A percentile compares a stretch with the other conserved stretches of the same genome.
Conservation (phyloP, 805 yeast genomes). For the Candida vaughaniae region DNA sequence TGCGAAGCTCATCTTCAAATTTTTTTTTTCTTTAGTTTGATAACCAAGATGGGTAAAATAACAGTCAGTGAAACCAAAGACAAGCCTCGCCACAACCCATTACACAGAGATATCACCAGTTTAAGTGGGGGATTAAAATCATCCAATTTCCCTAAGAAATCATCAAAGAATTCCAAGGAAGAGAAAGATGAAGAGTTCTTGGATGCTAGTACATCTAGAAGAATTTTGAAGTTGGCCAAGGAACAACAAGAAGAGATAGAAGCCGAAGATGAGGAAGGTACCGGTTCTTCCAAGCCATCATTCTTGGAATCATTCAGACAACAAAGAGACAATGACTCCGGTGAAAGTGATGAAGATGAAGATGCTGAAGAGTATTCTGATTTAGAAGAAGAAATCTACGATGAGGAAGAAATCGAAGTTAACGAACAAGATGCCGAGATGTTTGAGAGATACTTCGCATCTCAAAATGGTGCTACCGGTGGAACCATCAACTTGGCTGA, state of each 20-base stretch:
- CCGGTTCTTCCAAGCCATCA: slow-evolving; percentile 16
- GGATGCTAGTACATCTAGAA: slow-evolving; percentile 81
- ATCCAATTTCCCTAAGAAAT: slow-evolving; percentile 27
- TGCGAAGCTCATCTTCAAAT: not conserved
- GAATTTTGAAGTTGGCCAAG: slow-evolving; percentile 82
- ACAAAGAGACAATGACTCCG: slow-evolving; percentile 21
- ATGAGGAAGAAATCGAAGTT: slow-evolving; percentile 62
- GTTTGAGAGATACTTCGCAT: slow-evolving; percentile 67
- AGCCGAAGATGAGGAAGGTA: slow-evolving; percentile 40
- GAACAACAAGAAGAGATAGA: slow-evolving; percentile 92
- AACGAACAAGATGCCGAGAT: slow-evolving; percentile 82
- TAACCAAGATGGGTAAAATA: slow-evolving; percentile 60
- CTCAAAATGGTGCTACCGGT: slow-evolving; percentile 19
- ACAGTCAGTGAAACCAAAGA: slow-evolving; percentile 49
- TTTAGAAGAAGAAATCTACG: slow-evolving; percentile 49
- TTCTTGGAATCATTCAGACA: slow-evolving; percentile 22
- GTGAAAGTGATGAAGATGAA: slow-evolving; percentile 34
- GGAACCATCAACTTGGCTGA: slow-evolving; percentile 77
- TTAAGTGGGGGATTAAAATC: slow-evolving; percentile 68
- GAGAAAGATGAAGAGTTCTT: slow-evolving; percentile 58
- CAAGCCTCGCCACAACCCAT: slow-evolving; percentile 76
- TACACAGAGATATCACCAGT: slow-evolving; percentile 74
- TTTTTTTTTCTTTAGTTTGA: not conserved
- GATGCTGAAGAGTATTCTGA: slow-evolving; percentile 58
- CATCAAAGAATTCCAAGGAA: slow-evolving; percentile 31